phyloP scores from a whole-genome alignment of 257 asterid genomes.

The Solanum paucissectum region DNA sequence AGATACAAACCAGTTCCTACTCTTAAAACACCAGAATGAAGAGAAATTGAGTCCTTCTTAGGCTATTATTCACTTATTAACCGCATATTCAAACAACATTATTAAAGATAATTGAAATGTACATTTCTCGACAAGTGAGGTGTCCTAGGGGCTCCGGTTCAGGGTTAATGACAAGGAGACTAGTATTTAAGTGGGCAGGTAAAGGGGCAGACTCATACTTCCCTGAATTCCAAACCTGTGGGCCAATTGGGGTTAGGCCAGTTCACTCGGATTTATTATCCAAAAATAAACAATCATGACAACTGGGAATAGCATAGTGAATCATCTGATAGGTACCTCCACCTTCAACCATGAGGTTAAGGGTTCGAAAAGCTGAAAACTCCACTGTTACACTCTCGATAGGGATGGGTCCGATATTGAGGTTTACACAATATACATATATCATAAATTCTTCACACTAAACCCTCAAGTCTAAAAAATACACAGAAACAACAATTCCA shows the following conservation, averaged over 20 bases:
- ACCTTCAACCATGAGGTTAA: not conserved
- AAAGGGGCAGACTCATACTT: not conserved
- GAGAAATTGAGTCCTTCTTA: not conserved
- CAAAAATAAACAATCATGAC: not conserved
- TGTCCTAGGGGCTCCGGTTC: not conserved
- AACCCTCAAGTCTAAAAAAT: not conserved
- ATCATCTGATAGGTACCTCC: not conserved
- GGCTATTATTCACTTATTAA: not conserved
- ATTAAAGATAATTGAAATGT: not conserved
- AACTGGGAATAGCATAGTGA: not conserved
- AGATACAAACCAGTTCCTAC: not conserved
- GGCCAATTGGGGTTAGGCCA: not conserved
- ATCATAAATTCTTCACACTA: not conserved
- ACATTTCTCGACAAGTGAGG: not conserved
- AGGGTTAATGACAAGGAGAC: not conserved
- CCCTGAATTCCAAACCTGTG: not conserved
- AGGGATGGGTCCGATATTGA: not conserved
- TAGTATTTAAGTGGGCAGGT: not conserved
- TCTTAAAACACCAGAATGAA: not conserved
- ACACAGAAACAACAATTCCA: not conserved
- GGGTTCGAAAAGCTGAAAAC: not conserved
- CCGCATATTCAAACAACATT: not conserved
- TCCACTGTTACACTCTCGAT: not conserved
- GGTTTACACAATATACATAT: not conserved
- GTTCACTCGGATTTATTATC: not conserved